Evolutionary conservation across 768 basidiomycete species (phyloP).

Genomic region (Trametes punicea): DNA sequence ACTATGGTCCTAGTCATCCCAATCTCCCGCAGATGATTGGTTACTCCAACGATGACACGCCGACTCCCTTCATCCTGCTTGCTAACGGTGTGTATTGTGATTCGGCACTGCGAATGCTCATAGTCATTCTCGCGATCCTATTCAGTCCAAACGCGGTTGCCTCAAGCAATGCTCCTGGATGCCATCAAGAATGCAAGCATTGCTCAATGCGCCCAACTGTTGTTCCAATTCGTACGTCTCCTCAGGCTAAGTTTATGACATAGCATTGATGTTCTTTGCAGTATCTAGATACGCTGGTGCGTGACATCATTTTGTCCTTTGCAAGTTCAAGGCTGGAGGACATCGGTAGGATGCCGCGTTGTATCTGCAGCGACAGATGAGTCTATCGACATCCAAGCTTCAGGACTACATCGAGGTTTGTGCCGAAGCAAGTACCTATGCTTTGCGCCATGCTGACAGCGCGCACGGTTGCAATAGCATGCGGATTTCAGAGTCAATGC

Average conservation of each 20-base stretch:
- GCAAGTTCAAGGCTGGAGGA: neutral
- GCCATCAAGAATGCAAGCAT: slow-evolving; percentile 36
- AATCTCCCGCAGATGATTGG: slow-evolving; percentile 53
- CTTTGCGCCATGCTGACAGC: no score
- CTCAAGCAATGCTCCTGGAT: slow-evolving; percentile 38
- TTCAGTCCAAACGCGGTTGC: slow-evolving; percentile 42
- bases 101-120: no score
- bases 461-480: no score
- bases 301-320: neutral
- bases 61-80: slow-evolving; percentile 50
- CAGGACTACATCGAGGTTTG: slow-evolving; percentile 48
- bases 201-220: slow-evolving; percentile 34
- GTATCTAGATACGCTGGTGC: slow-evolving; percentile 42
- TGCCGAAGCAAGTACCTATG: neutral
- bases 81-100: slow-evolving; percentile 41
- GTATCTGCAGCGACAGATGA: slow-evolving; percentile 42
- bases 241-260: slow-evolving; percentile 3
- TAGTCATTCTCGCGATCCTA: neutral
- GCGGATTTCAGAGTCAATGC: slow-evolving; percentile 41
- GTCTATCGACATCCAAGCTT: slow-evolving; percentile 36
- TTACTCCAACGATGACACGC: slow-evolving; percentile 42
- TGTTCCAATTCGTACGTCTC: slow-evolving; percentile 34
- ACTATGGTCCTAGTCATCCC: slow-evolving; percentile 36
- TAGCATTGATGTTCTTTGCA: slow-evolving; percentile 12
- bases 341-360: slow-evolving; percentile 38